phyloP scores from a whole-genome alignment of 2,329 filamentous ascomycete species.

The Verticillium tricorpus region DNA sequence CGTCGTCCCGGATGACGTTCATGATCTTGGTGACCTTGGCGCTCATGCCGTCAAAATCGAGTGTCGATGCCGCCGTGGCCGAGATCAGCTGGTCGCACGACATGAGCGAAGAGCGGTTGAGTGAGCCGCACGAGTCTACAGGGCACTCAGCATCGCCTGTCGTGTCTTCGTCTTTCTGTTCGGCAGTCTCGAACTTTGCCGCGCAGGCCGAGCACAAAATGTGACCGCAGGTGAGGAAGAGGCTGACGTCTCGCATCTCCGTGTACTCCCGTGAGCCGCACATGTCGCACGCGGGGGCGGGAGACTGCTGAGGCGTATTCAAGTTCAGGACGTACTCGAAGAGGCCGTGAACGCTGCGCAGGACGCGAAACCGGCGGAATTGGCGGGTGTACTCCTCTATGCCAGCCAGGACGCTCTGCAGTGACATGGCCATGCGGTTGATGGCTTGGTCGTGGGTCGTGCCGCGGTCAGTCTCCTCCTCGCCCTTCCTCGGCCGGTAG shows the following conservation, averaged over 20 bases:
- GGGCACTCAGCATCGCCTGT: constrained; percentile 8
- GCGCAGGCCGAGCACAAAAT: constrained; percentile 16
- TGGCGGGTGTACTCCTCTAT: background rate
- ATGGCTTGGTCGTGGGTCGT: constrained; percentile 14
- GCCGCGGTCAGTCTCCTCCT: constrained; percentile 9
- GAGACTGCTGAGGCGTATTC: background rate
- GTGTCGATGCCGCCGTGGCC: background rate
- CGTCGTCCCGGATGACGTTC: constrained; percentile 14
- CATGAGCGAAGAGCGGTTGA: constrained; percentile 4
- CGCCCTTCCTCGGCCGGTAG: constrained; percentile 9
- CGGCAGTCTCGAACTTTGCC: background rate
- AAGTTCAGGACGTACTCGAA: background rate
- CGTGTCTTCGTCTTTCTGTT: background rate
- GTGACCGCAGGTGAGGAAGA: constrained; percentile 21
- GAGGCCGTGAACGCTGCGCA: background rate
- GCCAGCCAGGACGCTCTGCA: constrained; percentile 11
- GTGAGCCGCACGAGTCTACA: constrained; percentile 6
- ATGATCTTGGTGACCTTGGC: constrained; percentile 19
- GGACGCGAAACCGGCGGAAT: background rate
- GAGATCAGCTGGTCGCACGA: constrained; percentile 5
- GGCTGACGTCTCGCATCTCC: background rate
- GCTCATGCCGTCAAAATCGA: constrained; percentile 1
- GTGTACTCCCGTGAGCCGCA: constrained; percentile 1
- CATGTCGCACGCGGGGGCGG: constrained; percentile 2
- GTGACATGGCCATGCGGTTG: constrained; percentile 13